Conservation (phyloP, 805 yeast species). For the Ogataea siamensis region DNA sequence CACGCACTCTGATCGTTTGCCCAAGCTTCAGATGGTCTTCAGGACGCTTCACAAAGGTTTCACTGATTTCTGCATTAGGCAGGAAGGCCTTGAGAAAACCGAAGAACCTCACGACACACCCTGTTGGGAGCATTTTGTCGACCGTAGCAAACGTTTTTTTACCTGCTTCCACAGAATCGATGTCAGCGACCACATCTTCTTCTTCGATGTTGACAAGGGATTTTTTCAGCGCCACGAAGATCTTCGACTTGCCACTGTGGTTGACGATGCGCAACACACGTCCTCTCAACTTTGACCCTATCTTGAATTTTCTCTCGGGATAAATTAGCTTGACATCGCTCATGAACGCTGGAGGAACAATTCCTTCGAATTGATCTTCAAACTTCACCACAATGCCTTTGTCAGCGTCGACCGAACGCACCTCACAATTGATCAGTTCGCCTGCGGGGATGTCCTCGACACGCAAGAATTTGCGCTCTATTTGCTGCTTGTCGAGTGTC, state of each 20-base stretch:
- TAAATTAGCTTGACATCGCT: constrained; percentile 80
- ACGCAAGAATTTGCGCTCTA: constrained; percentile 65
- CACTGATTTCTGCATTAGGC: constrained; percentile 87
- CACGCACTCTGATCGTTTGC: constrained; percentile 75
- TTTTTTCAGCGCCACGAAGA: constrained; percentile 76
- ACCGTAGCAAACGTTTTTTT: constrained; percentile 70
- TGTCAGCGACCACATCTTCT: constrained; percentile 44
- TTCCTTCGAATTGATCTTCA: constrained; percentile 66
- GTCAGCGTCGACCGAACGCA: constrained; percentile 55
- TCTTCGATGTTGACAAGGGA: constrained; percentile 68
- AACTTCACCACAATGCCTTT: constrained; percentile 68
- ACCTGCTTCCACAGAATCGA: constrained; percentile 42
- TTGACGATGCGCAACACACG: constrained; percentile 56
- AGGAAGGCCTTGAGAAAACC: constrained; percentile 75
- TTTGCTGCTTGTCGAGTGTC: constrained; percentile 63
- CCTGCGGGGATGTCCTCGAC: constrained; percentile 78
- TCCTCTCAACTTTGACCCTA: constrained; percentile 77
- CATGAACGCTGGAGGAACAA: constrained; percentile 72
- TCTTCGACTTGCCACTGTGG: constrained; percentile 43
- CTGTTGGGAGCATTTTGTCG: constrained; percentile 65
- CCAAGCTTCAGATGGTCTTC: constrained; percentile 77
- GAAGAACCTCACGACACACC: constrained; percentile 82
- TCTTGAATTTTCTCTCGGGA: constrained; percentile 90
- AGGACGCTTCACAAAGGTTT: constrained; percentile 76
- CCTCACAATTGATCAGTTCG: constrained; percentile 53